Evolutionary conservation across 1,284 basidiomycete genomes (phyloP).

Genomic region (Leccinum subspadiceum): DNA sequence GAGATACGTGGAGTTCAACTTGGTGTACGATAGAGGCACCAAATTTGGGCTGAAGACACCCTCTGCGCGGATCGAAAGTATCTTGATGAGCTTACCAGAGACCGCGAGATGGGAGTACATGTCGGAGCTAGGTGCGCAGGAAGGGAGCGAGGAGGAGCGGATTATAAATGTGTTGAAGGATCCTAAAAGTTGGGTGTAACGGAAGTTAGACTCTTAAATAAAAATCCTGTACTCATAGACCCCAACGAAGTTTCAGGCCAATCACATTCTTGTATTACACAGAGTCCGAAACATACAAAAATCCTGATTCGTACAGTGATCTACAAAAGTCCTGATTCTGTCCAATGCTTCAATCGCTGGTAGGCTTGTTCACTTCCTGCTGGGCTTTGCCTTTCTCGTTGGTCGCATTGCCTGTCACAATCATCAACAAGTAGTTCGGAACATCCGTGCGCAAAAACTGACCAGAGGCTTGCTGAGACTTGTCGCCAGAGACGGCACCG

Average conservation of each 20-base stretch:
- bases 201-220: neutral
- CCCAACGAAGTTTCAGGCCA: neutral
- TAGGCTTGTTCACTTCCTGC: constrained; percentile 50
- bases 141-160: constrained; percentile 66
- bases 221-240: neutral
- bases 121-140: constrained; percentile 70
- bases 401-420: constrained; percentile 45
- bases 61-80: constrained; percentile 89
- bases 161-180: constrained; percentile 38
- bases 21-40: constrained; percentile 85
- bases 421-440: neutral
- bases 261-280: neutral
- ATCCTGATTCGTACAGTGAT: neutral
- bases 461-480: constrained; percentile 57
- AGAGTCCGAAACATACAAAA: constrained; percentile 1
- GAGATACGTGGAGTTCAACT: constrained; percentile 93
- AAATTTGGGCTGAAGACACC: constrained; percentile 91
- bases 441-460: constrained; percentile 17
- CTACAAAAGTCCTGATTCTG: neutral
- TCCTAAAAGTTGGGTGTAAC: constrained; percentile 66
- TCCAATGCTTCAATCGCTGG: neutral
- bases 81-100: constrained; percentile 90
- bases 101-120: constrained; percentile 94
- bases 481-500: constrained; percentile 66
- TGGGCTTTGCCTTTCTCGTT: constrained; percentile 61